Percentiles rank a stretch among this genome's conserved stretches.
Evolutionary conservation across 1,284 basidiomycete genomes (phyloP).

Genomic region (Cutaneotrichosporon cavernicola): DNA sequence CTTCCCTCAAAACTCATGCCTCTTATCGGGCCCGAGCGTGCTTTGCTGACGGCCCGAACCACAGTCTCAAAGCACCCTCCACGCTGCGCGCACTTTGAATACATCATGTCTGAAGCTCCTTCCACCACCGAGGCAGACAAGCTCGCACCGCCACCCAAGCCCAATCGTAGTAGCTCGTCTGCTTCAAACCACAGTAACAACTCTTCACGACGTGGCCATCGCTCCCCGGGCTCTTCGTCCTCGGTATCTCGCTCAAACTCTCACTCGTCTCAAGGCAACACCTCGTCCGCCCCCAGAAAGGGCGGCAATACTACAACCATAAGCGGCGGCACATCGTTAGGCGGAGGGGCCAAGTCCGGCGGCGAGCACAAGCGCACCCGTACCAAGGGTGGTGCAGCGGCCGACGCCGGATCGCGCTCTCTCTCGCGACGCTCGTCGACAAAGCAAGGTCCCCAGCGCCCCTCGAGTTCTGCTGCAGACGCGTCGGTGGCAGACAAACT

Average conservation of each 20-base stretch:
- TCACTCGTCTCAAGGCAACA: constrained; percentile 29
- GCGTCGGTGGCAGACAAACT: constrained; percentile 9
- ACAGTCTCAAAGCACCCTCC: constrained; percentile 2
- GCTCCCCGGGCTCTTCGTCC: constrained; percentile 24
- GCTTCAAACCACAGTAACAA: constrained; percentile 28
- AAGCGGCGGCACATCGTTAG: constrained; percentile 42
- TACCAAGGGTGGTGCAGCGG: constrained; percentile 20
- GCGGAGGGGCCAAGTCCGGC: constrained; percentile 22
- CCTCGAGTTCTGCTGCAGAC: constrained; percentile 22
- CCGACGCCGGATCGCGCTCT: constrained; percentile 13
- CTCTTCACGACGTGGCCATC: constrained; percentile 29
- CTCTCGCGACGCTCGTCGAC: constrained; percentile 18
- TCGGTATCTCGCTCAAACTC: constrained; percentile 41
- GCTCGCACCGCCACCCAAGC: constrained; percentile 19
- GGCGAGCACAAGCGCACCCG: constrained; percentile 23
- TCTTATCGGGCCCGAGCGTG: constrained; percentile 2
- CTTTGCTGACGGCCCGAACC: constrained; percentile 2
- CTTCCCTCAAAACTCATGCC: background rate
- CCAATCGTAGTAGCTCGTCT: constrained; percentile 28
- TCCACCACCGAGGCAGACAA: constrained; percentile 3
- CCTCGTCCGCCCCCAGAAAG: constrained; percentile 29
- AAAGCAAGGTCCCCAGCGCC: constrained; percentile 14
- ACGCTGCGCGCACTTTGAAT: background rate
- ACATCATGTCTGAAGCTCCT: constrained; percentile 7
- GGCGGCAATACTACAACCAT: constrained; percentile 44